Evolutionary conservation across 495 filamentous ascomycete genomes (phyloP).

Genomic region (Penicillium subrubescens): DNA sequence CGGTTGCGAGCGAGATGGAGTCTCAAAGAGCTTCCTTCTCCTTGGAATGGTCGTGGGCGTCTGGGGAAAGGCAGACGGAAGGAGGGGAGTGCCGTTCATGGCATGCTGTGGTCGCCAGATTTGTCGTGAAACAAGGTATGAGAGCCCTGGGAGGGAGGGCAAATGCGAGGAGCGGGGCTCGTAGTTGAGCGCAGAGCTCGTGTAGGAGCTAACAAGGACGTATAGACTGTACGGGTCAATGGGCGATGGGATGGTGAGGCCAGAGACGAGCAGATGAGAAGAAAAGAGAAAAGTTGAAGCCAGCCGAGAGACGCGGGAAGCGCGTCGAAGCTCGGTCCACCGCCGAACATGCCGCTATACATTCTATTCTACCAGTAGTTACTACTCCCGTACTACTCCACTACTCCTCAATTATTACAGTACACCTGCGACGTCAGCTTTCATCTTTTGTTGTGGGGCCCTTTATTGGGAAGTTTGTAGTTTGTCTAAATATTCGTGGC

Average conservation of each 20-base stretch:
- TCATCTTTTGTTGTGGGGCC: background rate
- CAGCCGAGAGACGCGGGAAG: constrained; percentile 35
- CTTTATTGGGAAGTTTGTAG: background rate
- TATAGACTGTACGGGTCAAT: constrained; percentile 2
- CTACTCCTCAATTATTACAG: background rate
- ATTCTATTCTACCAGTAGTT: too few species aligned
- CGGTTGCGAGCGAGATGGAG: constrained; percentile 33
- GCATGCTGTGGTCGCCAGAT: constrained; percentile 52
- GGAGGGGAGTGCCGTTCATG: constrained; percentile 75
- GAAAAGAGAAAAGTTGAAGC: constrained; percentile 27
- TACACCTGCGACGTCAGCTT: background rate
- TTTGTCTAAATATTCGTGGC: background rate
- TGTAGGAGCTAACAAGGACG: background rate
- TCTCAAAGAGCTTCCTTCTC: constrained; percentile 34
- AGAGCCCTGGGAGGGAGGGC: constrained; percentile 7
- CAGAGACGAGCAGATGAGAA: constrained; percentile 8
- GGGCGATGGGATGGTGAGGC: background rate
- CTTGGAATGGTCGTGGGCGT: constrained; percentile 56
- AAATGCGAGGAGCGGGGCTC: background rate
- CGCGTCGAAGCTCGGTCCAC: constrained; percentile 36
- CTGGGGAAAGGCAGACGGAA: constrained; percentile 70
- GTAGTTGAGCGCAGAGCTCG: constrained; percentile 3
- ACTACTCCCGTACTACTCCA: background rate
- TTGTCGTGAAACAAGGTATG: constrained; percentile 6
- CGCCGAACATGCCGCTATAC: constrained; percentile 24